Base-by-base conservation (phyloP, 2,329 filamentous ascomycete species). In the Ampelomyces quisqualis region DNA sequence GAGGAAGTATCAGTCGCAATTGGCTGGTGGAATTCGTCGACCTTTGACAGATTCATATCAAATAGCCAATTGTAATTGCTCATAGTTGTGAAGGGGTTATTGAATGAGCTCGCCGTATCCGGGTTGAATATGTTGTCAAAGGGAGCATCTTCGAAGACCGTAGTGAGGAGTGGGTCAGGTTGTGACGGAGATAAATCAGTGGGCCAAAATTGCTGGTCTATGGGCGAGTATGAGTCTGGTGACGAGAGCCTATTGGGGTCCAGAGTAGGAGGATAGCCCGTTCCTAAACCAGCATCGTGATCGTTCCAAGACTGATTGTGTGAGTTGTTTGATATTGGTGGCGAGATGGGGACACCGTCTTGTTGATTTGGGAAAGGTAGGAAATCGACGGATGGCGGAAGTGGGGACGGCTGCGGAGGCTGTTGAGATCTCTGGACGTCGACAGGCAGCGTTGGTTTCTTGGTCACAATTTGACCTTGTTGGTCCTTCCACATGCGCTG, bases 51-150 rank as follows among this genome's bases (percentile, higher is more conserved):
- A 38, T 73, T 69, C 40, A 77, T 60, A 30, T 79, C 75, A 51
- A 83, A 83, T 2, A 84, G 57, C 79, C 80, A 84, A 42, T 78
- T 80, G 55, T 83, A 83, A 40, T 83, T 80, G 47, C 72, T 72
- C 44, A 79, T 78, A 1, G 80, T 82, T 2, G 80, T 82, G 58
- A 81, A 84, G 4, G 80, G 80, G 66, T 81, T 80, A 39, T 84
- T 83, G 57, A 84, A 84, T 0, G 79, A 81, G 53, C 75, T 80
- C 20, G 80, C 79, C 36, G 80, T 83, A 54, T 83, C 80, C 30
- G 79, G 74, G 41, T 77, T 76, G 53, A 82, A 81, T 22, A 77
- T 72, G 35, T 81, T 76, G 36, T 79, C 76, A 50, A 76, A 77
- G 11, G 67, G 63, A 13, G 65, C 57, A 62, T 65, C 58, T 51